phyloP scores from a whole-genome alignment of 1,284 basidiomycete genomes.

The Dichomitus squalens region DNA sequence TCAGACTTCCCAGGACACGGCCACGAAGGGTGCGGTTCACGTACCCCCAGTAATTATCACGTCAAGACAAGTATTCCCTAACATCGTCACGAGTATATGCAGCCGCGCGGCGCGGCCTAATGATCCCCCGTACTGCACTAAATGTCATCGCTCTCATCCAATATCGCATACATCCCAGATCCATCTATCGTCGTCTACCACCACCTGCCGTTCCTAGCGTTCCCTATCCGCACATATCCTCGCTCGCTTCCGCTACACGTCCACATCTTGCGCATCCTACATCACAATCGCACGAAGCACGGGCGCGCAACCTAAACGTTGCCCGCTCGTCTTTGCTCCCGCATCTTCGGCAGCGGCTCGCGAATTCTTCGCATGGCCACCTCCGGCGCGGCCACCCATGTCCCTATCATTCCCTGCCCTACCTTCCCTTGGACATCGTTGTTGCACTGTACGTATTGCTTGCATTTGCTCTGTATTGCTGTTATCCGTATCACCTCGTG shows the following conservation, averaged over 20 bases:
- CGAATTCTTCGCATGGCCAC: slow-evolving; percentile 17
- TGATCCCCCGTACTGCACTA: slow-evolving; percentile 22
- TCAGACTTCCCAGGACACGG: slow-evolving; percentile 9
- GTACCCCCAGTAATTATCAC: slow-evolving; percentile 25
- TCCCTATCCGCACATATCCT: slow-evolving; percentile 11
- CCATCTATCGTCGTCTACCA: slow-evolving; percentile 10
- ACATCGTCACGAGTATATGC: slow-evolving; percentile 23
- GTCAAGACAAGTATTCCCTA: slow-evolving; percentile 21
- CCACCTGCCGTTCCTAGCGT: slow-evolving; percentile 5
- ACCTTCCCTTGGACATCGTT: slow-evolving; percentile 3
- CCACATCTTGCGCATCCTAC: slow-evolving; percentile 12
- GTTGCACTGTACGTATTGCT: slow-evolving; percentile 19
- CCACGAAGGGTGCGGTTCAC: slow-evolving; percentile 3
- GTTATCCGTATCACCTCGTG: slow-evolving; percentile 8
- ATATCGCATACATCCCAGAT: slow-evolving; percentile 18
- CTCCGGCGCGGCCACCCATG: slow-evolving; percentile 4
- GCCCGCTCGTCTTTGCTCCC: not conserved
- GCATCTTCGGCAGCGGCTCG: slow-evolving; percentile 11
- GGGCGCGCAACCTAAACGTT: slow-evolving; percentile 1
- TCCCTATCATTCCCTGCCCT: not conserved
- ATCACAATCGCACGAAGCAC: slow-evolving; percentile 16
- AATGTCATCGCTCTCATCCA: slow-evolving; percentile 10
- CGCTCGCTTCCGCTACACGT: slow-evolving; percentile 1
- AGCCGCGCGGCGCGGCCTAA: slow-evolving; percentile 25
- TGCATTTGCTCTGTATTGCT: slow-evolving; percentile 18